Base-by-base conservation (phyloP, 768 basidiomycete genomes). In the Leccinum incarnatum region DNA sequence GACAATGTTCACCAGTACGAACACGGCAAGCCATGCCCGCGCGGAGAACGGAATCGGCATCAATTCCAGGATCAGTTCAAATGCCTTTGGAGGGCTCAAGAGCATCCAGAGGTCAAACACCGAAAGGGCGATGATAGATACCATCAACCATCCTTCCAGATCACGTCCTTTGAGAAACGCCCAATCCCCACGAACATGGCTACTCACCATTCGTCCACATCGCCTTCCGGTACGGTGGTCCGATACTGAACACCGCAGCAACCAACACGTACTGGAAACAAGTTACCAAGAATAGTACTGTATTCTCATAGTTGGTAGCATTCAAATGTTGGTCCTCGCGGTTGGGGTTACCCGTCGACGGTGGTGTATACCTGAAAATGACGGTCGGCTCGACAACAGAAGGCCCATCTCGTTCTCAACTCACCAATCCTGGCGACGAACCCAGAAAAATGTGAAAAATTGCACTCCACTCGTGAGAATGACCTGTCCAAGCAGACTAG, bases 231-330 rank as follows among this genome's bases (percentile, higher is more conserved):
- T 96, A 99, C 4, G 97, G 97, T 3, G 95, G 95, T 0, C 97
- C 97, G 64, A 98, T 97, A 71, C 93, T 96, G 77, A 98, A 99
- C 1, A 98, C 94, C 0, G 89, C 96, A 12, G 96, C 97, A 8
- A 97, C 92, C 51, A 98, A 79, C 67, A 98, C 93, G 73, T 99
- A 99, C 76, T 99, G 97, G 85, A 98, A 98, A 61, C 94, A 97
- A 10, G 97, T 98, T 47, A 98, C 79, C 63, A 98, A 74, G 77
- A 99, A 99, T 57, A 99, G 74, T 29, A 83, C 85, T 5, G 97
- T 87, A 71, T 99, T 98, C 73, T 98, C 97, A 67, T 83, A 95
- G 71, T 95, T 98, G 45, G 77, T 84, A 21, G 93, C 87, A 58
- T 93, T 84, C 47, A 98, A 79, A 65, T 92, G 85, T 72, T 88